phyloP scores from a whole-genome alignment of 371 early-diverging fungal genomes.

The Apophysomyces elegans region DNA sequence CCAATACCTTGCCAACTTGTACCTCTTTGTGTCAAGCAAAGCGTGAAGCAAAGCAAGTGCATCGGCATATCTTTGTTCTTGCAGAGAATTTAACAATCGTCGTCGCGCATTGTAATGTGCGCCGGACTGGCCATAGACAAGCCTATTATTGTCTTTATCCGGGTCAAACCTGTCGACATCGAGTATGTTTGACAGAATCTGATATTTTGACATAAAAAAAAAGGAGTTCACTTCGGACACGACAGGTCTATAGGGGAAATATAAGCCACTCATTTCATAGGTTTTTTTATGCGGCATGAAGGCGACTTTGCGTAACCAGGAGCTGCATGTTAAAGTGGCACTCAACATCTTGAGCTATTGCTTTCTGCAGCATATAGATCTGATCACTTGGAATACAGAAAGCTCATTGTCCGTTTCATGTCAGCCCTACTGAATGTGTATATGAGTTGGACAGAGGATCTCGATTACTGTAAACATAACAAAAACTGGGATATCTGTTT shows the following conservation, averaged over 20 bases:
- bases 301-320: too few relatives aligned
- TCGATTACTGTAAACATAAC: not conserved
- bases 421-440: too few relatives aligned
- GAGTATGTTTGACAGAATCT: not conserved
- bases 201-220: not conserved
- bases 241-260: too few relatives aligned
- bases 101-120: not conserved
- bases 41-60: conserved; percentile 1
- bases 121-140: not conserved
- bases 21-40: not conserved
- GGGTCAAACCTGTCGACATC: conserved; percentile 4
- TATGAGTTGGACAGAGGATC: not conserved
- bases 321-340: too few relatives aligned
- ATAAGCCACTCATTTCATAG: too few relatives aligned
- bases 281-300: too few relatives aligned
- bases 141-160: not conserved
- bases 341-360: too few relatives aligned
- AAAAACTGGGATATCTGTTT: not conserved
- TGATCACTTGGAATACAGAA: not conserved
- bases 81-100: not conserved
- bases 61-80: not conserved
- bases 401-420: not conserved
- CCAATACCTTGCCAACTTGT: not conserved
- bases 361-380: too few relatives aligned
- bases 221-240: not conserved